Evolutionary conservation across 768 basidiomycete genomes (phyloP), one percentile per base, ranked within the genome.

Genomic region (Psilocybe cyanescens): DNA sequence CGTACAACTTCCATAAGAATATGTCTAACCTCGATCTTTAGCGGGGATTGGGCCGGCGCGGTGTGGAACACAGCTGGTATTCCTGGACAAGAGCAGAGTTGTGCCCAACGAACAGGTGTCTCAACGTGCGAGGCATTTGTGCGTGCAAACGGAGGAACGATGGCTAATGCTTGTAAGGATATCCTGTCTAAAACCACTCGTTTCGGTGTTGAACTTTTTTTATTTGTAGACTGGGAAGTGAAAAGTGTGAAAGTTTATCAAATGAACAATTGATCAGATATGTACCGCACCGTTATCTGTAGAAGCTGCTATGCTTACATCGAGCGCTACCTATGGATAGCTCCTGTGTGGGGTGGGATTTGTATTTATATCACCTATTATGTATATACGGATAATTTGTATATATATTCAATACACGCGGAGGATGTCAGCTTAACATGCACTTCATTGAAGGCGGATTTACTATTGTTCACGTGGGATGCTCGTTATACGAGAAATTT

Each of bases 41-140:
- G 92, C 67, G 95, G 95, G 61, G 92, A 96, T 66, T 98, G 95
- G 95, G 94, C 95, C 9, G 86, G 88, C 51, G 78, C 77, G 49
- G 89, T 86, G n/a, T 98, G 95, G 95, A 77, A 75, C 52, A 63
- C 68, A 24, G 75, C 88, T 53, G 92, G 92, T 31, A 82, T 89
- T 56, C 92, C 91, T 16, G 95, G 95, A 55, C 95, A 96, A 76
- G 86, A 86, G 16, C 84, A 90, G 72, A 94, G 91, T 72, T 98
- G 95, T 68, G 92, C 92, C 14, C 78, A 86, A 66, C 81, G 84
- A 66, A 98, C 95, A 12, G 94, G 94, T 44, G 88, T 86, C 73
- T 78, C 89, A 28, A 91, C 89, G 4, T 98, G 95, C 66, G 82
- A 87, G 55, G 85, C 86, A 12, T 98, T 88, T 72, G 88, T 97